phyloP scores from a whole-genome alignment of 768 basidiomycete species.

The Arthromyces matolae region DNA sequence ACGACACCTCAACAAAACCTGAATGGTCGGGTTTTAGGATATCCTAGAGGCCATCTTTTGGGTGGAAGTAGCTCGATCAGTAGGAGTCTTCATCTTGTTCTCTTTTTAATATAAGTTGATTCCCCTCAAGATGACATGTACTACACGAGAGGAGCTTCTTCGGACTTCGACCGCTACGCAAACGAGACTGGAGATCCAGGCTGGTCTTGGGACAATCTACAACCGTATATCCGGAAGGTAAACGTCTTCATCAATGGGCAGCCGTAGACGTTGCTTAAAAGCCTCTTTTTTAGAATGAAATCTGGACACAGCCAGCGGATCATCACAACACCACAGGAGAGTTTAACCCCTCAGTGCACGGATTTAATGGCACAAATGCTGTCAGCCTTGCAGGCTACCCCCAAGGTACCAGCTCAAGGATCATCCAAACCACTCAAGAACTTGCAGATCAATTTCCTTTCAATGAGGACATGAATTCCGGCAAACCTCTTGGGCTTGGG shows the following conservation, averaged over 20 bases:
- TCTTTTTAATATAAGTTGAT: background rate
- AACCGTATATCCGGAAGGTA: constrained; percentile 4
- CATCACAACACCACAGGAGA: constrained; percentile 28
- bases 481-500: constrained; percentile 39
- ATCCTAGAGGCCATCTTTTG: constrained; percentile 25
- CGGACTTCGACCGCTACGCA: no score
- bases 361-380: constrained; percentile 21
- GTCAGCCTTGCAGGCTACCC: constrained; percentile 25
- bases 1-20: constrained; percentile 21
- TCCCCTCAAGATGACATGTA: constrained; percentile 17
- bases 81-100: background rate
- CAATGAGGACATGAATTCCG: constrained; percentile 41
- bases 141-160: constrained; percentile 21
- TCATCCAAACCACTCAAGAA: constrained; percentile 32
- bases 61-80: constrained; percentile 31
- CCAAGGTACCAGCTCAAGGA: constrained; percentile 23
- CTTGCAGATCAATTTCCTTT: constrained; percentile 34
- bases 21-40: constrained; percentile 13
- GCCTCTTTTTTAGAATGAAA: constrained; percentile 21
- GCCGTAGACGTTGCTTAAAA: background rate
- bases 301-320: constrained; percentile 24
- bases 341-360: no score
- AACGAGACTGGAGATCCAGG: no score
- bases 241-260: background rate
- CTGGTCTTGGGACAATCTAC: constrained; percentile 26